phyloP scores from a whole-genome alignment of 2,329 filamentous ascomycete genomes.

The Thielaviopsis cerberus region DNA sequence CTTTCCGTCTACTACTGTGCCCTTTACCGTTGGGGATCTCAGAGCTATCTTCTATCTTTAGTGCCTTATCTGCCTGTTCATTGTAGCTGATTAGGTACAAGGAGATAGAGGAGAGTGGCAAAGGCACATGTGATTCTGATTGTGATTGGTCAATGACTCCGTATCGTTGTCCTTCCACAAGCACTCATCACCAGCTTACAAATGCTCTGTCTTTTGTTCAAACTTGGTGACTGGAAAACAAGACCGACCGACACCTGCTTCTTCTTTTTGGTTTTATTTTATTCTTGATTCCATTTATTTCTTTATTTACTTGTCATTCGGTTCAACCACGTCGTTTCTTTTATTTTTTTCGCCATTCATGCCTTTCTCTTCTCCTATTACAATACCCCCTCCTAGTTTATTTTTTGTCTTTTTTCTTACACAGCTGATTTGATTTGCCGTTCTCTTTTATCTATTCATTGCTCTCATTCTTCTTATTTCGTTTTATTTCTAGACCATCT shows the following conservation, averaged over 20 bases:
- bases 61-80: no score
- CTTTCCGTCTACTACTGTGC: no score
- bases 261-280: not conserved
- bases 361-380: constrained; percentile 2
- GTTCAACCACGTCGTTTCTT: constrained; percentile 4
- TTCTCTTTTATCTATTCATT: not conserved
- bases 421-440: not conserved
- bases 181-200: not conserved
- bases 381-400: constrained; percentile 1
- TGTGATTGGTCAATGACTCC: not conserved
- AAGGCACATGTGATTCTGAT: not conserved
- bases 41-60: no score
- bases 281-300: not conserved
- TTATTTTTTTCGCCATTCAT: not conserved
- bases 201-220: not conserved
- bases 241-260: not conserved
- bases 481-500: not conserved
- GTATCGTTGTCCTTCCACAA: not conserved
- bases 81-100: no score
- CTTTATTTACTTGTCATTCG: not conserved
- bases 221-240: not conserved
- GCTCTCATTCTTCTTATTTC: constrained; percentile 1
- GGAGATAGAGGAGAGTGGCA: not conserved
- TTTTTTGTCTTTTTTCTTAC: not conserved
- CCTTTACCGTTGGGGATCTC: no score